Evolutionary conservation across 805 yeast genomes (phyloP).

Genomic region (Tanozyma kutaoensis): DNA sequence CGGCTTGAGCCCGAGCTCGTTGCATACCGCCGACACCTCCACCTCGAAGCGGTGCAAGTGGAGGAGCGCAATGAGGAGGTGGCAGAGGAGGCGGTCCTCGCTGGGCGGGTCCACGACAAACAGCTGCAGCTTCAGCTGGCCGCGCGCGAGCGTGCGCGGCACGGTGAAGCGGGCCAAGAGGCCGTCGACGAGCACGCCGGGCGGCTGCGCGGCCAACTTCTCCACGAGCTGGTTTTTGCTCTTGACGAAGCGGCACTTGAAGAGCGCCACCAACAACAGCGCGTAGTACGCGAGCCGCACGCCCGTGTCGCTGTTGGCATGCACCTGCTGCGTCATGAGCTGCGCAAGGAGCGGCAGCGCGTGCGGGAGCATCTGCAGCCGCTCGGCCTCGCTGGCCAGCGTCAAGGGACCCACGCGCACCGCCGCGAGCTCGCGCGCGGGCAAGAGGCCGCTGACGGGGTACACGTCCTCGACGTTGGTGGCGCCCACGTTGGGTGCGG

Average conservation of each 20-base stretch:
- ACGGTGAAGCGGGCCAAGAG: constrained; percentile 62
- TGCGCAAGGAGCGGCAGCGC: constrained; percentile 41
- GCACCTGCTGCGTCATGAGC: constrained; percentile 25
- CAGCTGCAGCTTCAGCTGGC: constrained; percentile 64
- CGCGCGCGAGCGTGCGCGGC: constrained; percentile 47
- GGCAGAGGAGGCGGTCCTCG: constrained; percentile 79
- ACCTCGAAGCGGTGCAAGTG: constrained; percentile 66
- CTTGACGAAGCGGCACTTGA: constrained; percentile 53
- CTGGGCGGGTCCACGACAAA: constrained; percentile 75
- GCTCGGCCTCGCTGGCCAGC: constrained; percentile 34
- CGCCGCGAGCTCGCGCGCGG: constrained; percentile 45
- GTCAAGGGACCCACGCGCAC: constrained; percentile 54
- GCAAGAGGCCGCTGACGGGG: constrained; percentile 59
- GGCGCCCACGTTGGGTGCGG: constrained; percentile 66
- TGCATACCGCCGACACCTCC: constrained; percentile 70
- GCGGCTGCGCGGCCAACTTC: constrained; percentile 48
- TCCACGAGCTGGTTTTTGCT: constrained; percentile 47
- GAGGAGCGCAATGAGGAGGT: constrained; percentile 56
- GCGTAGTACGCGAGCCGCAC: constrained; percentile 68
- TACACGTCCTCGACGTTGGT: constrained; percentile 73
- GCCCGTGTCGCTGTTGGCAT: constrained; percentile 35
- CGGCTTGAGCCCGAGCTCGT: constrained; percentile 73
- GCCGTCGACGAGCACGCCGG: constrained; percentile 62
- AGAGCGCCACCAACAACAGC: constrained; percentile 69
- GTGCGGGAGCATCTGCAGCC: constrained; percentile 51